Evolutionary conservation across 2,329 filamentous ascomycete genomes (phyloP).

Genomic region (Hyphodiscus sp.): DNA sequence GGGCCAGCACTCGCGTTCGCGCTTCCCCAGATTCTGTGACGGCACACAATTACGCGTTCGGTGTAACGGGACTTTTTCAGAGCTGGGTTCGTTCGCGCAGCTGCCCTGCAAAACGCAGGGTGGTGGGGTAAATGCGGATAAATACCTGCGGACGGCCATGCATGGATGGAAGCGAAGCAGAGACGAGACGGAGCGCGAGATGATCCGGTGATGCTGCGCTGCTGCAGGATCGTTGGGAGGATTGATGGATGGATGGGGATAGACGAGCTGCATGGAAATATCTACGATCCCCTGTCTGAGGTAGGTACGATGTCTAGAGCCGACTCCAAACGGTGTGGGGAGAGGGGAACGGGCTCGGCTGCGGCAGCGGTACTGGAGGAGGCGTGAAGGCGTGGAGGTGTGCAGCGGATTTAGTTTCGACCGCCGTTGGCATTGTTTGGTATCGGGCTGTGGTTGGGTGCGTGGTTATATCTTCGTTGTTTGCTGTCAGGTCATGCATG

Average conservation of each 20-base stretch:
- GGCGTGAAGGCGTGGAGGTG: conserved; percentile 10
- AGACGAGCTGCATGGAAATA: not conserved
- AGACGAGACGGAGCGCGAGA: conserved; percentile 3
- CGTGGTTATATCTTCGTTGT: not conserved
- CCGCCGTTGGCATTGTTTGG: not conserved
- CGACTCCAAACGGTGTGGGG: not conserved
- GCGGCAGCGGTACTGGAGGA: conserved; percentile 6
- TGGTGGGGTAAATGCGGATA: not conserved
- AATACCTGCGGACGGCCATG: not conserved
- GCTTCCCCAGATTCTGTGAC: not conserved
- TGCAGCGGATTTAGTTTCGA: conserved; percentile 4
- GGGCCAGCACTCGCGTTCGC: not conserved
- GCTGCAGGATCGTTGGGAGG: conserved; percentile 1
- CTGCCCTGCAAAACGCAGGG: too few relatives aligned
- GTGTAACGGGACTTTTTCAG: not conserved
- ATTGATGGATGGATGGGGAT: not conserved
- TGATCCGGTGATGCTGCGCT: conserved; percentile 2
- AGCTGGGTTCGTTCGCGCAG: too few relatives aligned
- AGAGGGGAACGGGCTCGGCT: conserved; percentile 4
- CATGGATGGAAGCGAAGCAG: not conserved
- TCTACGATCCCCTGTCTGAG: not conserved
- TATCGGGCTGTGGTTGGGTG: not conserved
- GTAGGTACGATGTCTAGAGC: not conserved
- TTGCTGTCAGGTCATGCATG: not conserved
- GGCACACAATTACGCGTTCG: not conserved